Conservation (phyloP, 169 alveolate species). For the Eimeria praecox region DNA sequence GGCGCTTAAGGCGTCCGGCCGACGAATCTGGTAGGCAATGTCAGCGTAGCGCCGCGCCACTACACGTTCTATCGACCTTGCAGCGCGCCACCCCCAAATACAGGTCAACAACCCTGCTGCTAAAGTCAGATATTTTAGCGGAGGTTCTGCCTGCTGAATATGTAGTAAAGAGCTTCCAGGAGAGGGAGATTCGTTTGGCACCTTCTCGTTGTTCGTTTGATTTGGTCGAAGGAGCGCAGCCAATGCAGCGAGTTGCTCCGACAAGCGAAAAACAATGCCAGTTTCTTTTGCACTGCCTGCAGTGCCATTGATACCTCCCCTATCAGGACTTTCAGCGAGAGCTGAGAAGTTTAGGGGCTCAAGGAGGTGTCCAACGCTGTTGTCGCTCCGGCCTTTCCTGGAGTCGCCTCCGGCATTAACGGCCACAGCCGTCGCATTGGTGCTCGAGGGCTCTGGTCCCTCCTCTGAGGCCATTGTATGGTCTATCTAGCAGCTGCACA, state of each 20-base stretch:
- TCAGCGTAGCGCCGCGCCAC: conserved; percentile 81
- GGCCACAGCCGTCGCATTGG: background rate
- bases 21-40: conserved; percentile 84
- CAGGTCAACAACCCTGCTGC: conserved; percentile 73
- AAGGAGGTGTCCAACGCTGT: background rate
- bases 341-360: conserved; percentile 31
- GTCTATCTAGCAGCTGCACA: background rate
- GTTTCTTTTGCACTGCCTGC: background rate
- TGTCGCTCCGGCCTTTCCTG: background rate
- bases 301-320: background rate
- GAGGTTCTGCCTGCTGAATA: background rate
- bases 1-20: conserved; percentile 82
- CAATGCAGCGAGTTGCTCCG: conserved; percentile 35
- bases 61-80: conserved; percentile 71
- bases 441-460: background rate
- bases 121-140: conserved; percentile 24
- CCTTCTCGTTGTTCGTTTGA: background rate
- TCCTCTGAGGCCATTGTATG: background rate
- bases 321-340: background rate
- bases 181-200: background rate
- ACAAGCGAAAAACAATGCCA: conserved; percentile 12
- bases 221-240: conserved; percentile 17
- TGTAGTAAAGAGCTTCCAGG: background rate
- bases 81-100: conserved; percentile 82
- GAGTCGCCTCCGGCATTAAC: background rate